Conservation (phyloP, 208 protist genomes). For the Leishmania tropica region DNA sequence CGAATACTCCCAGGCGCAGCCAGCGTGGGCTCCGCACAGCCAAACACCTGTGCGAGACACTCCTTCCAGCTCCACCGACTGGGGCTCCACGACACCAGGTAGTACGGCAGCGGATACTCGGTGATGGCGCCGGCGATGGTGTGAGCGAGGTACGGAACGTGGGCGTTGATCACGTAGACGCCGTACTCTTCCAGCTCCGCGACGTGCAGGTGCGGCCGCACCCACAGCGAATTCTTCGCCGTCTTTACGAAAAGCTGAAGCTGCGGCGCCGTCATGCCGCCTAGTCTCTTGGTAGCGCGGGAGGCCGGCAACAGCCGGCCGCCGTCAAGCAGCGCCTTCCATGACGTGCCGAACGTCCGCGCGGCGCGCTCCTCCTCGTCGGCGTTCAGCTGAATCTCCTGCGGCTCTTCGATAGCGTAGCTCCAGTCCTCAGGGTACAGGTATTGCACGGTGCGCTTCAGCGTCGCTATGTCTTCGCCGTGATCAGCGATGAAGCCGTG, state of each 20-base stretch:
- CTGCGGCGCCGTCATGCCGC: slow-evolving; percentile 35
- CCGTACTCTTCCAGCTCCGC: slow-evolving; percentile 35
- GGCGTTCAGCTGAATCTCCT: slow-evolving; percentile 11
- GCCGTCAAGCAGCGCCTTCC: slow-evolving; percentile 25
- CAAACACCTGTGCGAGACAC: slow-evolving; percentile 20
- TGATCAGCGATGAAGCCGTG: slow-evolving; percentile 28
- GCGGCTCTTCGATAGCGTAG: slow-evolving; percentile 30
- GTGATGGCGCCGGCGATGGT: slow-evolving; percentile 9
- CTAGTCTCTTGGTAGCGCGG: slow-evolving; percentile 33
- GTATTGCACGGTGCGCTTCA: slow-evolving; percentile 7
- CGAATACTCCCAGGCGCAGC: slow-evolving; percentile 34
- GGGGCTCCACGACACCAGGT: slow-evolving; percentile 33
- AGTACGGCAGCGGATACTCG: slow-evolving; percentile 23
- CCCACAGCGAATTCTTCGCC: slow-evolving; percentile 19
- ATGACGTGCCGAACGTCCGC: slow-evolving; percentile 22
- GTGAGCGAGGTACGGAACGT: slow-evolving; percentile 21
- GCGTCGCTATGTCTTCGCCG: slow-evolving; percentile 9
- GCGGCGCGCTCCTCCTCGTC: slow-evolving; percentile 12
- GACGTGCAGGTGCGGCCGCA: slow-evolving; percentile 32
- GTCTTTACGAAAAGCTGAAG: slow-evolving; percentile 29
- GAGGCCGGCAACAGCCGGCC: slow-evolving; percentile 29
- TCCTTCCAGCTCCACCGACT: slow-evolving; percentile 24
- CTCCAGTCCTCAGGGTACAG: slow-evolving; percentile 34
- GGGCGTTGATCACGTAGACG: slow-evolving; percentile 41
- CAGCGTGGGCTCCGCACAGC: slow-evolving; percentile 17